Conservation (phyloP, 345 rosid genomes). For the Pistacia integerrima region DNA sequence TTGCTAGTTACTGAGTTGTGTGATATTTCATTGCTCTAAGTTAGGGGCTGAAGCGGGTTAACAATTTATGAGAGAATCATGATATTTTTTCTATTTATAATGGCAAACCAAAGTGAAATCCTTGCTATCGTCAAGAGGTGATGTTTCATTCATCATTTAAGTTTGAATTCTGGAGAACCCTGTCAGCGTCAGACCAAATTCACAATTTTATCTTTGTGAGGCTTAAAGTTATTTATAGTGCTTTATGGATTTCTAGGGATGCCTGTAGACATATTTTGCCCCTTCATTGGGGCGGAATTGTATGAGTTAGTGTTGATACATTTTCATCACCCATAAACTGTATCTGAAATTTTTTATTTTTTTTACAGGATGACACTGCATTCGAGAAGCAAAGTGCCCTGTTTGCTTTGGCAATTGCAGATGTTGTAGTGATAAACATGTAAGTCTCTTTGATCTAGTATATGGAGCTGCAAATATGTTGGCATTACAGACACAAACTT, state of each 20-base stretch:
- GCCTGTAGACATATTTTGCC: no score
- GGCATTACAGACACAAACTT: not conserved
- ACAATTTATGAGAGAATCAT: not conserved
- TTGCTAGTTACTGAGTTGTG: not conserved
- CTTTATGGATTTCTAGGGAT: no score
- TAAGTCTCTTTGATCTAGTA: constrained; percentile 32
- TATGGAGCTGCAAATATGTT: not conserved
- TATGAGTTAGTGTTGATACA: no score
- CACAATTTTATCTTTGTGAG: not conserved
- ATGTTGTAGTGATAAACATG: constrained; percentile 75
- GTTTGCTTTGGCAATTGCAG: constrained; percentile 73
- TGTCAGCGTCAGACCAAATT: not conserved
- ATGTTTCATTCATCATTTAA: not conserved
- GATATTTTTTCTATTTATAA: no score
- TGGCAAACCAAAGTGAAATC: not conserved
- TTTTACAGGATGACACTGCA: constrained; percentile 71
- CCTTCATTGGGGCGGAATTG: no score
- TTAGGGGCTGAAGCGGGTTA: not conserved
- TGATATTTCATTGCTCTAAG: not conserved
- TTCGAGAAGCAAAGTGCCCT: constrained; percentile 83
- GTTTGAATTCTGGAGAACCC: not conserved
- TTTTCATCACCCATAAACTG: not conserved
- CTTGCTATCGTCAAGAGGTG: not conserved
- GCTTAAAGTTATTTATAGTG: constrained; percentile 1
- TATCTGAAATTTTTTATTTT: constrained; percentile 9